A percentile compares a stretch with the other conserved stretches of the same genome.
Evolutionary conservation across 2,329 filamentous ascomycete species (phyloP).

Genomic region (Fusarium continuum): DNA sequence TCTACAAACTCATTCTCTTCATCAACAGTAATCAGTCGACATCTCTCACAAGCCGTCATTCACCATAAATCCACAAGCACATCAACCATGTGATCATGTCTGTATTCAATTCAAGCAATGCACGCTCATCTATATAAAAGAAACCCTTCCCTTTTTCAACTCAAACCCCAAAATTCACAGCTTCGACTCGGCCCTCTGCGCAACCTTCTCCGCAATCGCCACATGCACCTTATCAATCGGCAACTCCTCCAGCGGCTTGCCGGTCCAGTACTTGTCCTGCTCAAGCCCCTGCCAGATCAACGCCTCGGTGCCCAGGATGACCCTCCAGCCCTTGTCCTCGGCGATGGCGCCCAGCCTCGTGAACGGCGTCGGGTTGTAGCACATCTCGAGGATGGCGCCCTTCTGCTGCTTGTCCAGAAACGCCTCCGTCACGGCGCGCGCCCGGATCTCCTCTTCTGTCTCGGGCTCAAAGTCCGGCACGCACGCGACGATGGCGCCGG

Average conservation of each 20-base stretch:
- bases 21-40: too few relatives aligned
- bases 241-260: slow-evolving; percentile 64
- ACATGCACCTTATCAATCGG: slow-evolving; percentile 38
- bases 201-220: slow-evolving; percentile 41
- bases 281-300: slow-evolving; percentile 81
- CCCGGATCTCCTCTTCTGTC: slow-evolving; percentile 68
- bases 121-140: slow-evolving; percentile 26
- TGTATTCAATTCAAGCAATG: slow-evolving; percentile 1
- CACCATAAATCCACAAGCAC: too few relatives aligned
- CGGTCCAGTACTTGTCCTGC: slow-evolving; percentile 73
- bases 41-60: too few relatives aligned
- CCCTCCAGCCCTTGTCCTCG: slow-evolving; percentile 71
- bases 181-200: slow-evolving; percentile 36
- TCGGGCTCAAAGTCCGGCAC: slow-evolving; percentile 80
- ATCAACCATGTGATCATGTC: too few relatives aligned
- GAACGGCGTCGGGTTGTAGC: slow-evolving; percentile 78
- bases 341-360: slow-evolving; percentile 73
- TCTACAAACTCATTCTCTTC: too few relatives aligned
- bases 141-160: too few relatives aligned
- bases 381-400: slow-evolving; percentile 82
- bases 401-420: slow-evolving; percentile 61
- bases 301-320: slow-evolving; percentile 79
- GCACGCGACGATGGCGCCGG: slow-evolving; percentile 76
- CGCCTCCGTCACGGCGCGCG: slow-evolving; percentile 64
- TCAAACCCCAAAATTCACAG: slow-evolving; percentile 4